Conservation (phyloP, 805 yeast species). For the Tetrapisispora iriomotensis region DNA sequence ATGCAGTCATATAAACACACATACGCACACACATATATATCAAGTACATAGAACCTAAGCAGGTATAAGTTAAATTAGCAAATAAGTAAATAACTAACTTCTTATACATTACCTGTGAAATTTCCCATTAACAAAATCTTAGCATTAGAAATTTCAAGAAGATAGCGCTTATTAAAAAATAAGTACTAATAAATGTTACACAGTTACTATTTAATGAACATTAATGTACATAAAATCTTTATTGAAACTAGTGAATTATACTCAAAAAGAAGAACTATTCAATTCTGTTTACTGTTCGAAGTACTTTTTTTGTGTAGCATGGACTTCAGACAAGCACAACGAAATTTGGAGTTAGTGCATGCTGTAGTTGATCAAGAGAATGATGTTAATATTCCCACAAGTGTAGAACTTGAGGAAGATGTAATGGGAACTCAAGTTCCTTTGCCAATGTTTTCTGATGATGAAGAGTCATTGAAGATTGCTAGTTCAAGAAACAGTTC, state of each 20-base stretch:
- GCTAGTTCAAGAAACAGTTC: background rate
- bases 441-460: constrained; percentile 3
- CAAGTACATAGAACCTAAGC: too few species aligned
- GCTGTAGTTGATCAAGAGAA: background rate
- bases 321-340: constrained; percentile 21
- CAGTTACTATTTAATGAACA: too few species aligned
- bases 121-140: too few species aligned
- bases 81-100: too few species aligned
- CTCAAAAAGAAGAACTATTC: background rate
- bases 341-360: constrained; percentile 15
- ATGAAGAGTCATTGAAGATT: background rate
- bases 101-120: too few species aligned
- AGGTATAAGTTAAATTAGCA: too few species aligned
- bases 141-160: too few species aligned
- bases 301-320: constrained; percentile 5
- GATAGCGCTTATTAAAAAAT: too few species aligned
- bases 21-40: too few species aligned
- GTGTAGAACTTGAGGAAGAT: constrained; percentile 1
- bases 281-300: background rate
- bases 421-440: constrained; percentile 5
- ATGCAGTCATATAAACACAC: too few species aligned
- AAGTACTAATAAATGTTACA: too few species aligned
- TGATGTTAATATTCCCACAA: constrained; percentile 7
- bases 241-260: background rate
- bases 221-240: too few species aligned